These are phyloP conservation scores for Chlorella sorokiniana DNA, from an alignment of 139 green algal species.

Conservation along the genomic window DNA sequence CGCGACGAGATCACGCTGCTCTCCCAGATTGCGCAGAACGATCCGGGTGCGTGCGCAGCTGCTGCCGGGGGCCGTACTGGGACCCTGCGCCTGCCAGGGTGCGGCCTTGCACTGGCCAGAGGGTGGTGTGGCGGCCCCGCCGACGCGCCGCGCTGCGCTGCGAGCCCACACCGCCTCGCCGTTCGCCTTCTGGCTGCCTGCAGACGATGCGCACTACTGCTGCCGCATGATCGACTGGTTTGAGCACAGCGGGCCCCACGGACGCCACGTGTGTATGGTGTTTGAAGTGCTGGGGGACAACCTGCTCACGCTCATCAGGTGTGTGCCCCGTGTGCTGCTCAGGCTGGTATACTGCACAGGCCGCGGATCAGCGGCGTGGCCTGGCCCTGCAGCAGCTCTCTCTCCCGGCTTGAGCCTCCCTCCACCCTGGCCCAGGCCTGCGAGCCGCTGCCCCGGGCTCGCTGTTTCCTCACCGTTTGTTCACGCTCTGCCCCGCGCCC, in stretches of 20 bases:
- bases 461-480: neutral
- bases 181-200: neutral
- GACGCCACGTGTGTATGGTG: slow-evolving; percentile 97
- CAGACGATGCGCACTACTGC: slow-evolving; percentile 53
- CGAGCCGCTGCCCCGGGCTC: no score
- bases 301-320: slow-evolving; percentile 75
- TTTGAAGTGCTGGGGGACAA: slow-evolving; percentile 94
- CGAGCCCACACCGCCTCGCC: no score
- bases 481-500: slow-evolving; percentile 37
- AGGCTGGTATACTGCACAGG: no score
- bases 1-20: slow-evolving; percentile 95
- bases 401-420: no score
- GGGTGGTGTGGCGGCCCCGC: no score
- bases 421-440: no score
- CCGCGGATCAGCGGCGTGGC: no score
- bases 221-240: slow-evolving; percentile 89
- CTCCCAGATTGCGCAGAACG: slow-evolving; percentile 68
- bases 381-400: no score
- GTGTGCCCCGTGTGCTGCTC: slow-evolving; percentile 34
- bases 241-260: slow-evolving; percentile 91
- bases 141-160: no score
- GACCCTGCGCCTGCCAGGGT: neutral
- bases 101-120: no score
- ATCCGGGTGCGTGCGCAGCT: slow-evolving; percentile 15
- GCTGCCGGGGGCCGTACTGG: no score